Base-by-base conservation (phyloP, 1,284 basidiomycete species). In the Volvariella surrecta region DNA sequence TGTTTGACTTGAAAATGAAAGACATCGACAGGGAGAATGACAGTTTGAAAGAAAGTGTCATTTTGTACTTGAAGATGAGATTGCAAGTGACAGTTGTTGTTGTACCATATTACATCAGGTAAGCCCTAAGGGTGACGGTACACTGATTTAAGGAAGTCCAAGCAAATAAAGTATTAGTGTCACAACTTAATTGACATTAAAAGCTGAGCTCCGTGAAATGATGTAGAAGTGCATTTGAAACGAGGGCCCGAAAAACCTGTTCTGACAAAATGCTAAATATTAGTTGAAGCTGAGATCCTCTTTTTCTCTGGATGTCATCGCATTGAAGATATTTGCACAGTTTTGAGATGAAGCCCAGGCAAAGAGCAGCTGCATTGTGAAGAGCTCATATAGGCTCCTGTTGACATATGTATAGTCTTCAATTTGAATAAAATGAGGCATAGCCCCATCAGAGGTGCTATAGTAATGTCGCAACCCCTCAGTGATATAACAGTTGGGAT, bases 1-100 rank as follows among this genome's bases (percentile, higher is more conserved):
- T 71, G 67, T 47, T 71, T 73, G 39, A 46, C 52, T 4, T 63
- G 59, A 50, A 67, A 66, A 39, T 71, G 68, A 18, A 67, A 72
- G 0, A 69, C 61, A 42, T 71, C 62, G 0, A 71, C 66, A 0
- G 52, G 47, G 0, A 66, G 54, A 0, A 50, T 57, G 20, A 59
- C 50, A 17, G 50, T 15, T 0, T 45, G 1, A 22, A 65, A 68
- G 39, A 47, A 56, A 0, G 46, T 45, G 19, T 61, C 52, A 2
- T 40, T 9, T 10, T 54, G 45, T 3, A 60, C 51, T 6, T 31
- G 30, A 15, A 31, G 30, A 31, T 31, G 3, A 53, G 50, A 18
- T 54, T 51, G 1, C 44, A 31, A 0, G 66, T 48, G 0, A 46
- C 67, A 70, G 38, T 65, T 66, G 38, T 62, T 67, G 47, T 70